Percentiles rank a stretch among this genome's conserved stretches.
Evolutionary conservation across 2,329 filamentous ascomycete genomes (phyloP).

Genomic region (Neonectria neomacrospora): DNA sequence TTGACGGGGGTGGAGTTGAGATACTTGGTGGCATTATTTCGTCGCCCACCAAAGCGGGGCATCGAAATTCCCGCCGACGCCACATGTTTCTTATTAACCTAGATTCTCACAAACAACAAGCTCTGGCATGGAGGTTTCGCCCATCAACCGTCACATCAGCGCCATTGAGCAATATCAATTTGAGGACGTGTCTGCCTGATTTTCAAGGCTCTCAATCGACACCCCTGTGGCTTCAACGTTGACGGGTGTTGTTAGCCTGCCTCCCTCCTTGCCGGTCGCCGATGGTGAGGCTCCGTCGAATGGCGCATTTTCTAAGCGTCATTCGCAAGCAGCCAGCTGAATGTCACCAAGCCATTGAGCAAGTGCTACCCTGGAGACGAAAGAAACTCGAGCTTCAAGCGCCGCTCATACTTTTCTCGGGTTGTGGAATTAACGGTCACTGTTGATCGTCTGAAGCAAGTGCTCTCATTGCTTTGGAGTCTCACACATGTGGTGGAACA

Average conservation of each 20-base stretch:
- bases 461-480: not conserved
- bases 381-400: not conserved
- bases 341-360: not conserved
- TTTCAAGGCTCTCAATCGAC: not conserved
- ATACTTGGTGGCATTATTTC: slow-evolving; percentile 3
- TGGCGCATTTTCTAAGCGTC: not conserved
- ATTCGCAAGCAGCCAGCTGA: not conserved
- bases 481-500: not conserved
- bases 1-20: slow-evolving; percentile 15
- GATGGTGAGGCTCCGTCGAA: not conserved
- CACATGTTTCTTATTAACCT: not conserved
- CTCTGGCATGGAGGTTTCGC: not conserved
- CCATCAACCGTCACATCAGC: not conserved
- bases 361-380: not conserved
- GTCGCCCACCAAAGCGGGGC: slow-evolving; percentile 22
- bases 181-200: not conserved
- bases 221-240: not conserved
- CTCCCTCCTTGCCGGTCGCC: too few species aligned
- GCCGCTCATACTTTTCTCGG: not conserved
- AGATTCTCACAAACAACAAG: not conserved
- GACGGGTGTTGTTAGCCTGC: not conserved
- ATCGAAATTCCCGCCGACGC: slow-evolving; percentile 11
- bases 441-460: not conserved
- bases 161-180: not conserved
- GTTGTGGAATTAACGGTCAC: not conserved